Base-by-base conservation (phyloP, 805 yeast genomes). In the Lachancea thermotolerans region DNA sequence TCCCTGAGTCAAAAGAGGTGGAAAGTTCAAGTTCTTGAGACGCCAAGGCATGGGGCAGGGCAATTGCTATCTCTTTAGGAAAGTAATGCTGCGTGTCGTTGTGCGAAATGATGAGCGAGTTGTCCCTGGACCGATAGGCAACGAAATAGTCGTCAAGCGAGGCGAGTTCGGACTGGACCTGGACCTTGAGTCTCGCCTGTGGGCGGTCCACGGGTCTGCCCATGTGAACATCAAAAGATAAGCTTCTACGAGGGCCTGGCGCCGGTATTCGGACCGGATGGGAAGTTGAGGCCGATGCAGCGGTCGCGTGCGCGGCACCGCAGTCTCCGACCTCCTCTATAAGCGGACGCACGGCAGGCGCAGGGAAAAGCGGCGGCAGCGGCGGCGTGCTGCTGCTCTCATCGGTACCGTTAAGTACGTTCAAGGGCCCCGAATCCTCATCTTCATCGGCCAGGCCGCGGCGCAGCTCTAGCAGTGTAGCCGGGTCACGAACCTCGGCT, bases 291-390 rank as follows among this genome's bases (percentile, higher is more conserved):
- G 31, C 14, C 10, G 37, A 12, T 29, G 25, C 18, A 12, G 11
- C 27, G 3, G 33, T 12, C 11, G 11, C 39, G 14, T 17, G 36
- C 2, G 17, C 27, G 12, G 27, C 15, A 10, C 15, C 15, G 16
- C 66, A 62, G 7, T 60, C 70, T 16, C 64, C 67, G 11, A 81
- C 70, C 48, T 80, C 87, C 56, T 79, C 73, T 35, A 82, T 81
- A 45, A 81, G 54, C 7, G 78, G 79, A 43, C 64, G 33, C 12
- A 14, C 14, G 33, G 33, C 14, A 30, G 33, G 12, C 9, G 33
- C 5, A 12, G 42, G 42, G 28, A 33, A 32, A 4, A 39, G n/a
- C 18, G 42, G 42, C 11, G 37, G 42, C 25, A 32, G 36, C 11
- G 29, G 11, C 5, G 33, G 14, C 12, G 33, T 12, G 33, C 14